Evolutionary conservation across 768 basidiomycete species (phyloP), one percentile per base, ranked within the genome.

Genomic region (Xerocomellus amylosporus): DNA sequence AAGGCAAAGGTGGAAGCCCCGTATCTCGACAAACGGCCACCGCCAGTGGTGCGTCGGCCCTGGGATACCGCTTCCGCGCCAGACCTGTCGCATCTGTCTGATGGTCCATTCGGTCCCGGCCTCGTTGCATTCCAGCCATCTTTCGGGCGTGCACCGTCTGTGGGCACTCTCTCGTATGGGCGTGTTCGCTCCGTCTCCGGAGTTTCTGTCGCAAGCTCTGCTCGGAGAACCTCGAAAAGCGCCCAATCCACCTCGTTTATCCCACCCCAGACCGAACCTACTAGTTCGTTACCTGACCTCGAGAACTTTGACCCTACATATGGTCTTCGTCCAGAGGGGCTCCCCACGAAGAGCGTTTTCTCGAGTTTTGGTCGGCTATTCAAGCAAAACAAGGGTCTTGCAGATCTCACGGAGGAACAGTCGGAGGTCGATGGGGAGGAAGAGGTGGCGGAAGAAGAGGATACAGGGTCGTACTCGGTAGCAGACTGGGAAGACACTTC

Each of bases 271-370:
- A 33, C 52, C 5, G 68, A 72, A 58, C 36, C 70, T 64, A 53
- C 58, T 39, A 56, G 61, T 44, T 58, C 74, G 49, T 67, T 71
- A 51, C 71, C 74, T 6, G 76, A 77, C 24, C 65, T 93, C 31
- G 94, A 97, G 72, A 86, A 90, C 56, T 97, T 90, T 69, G 96
- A 98, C 64, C 96, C 94, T 1, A 98, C 96, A 0, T 98, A 99
- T 65, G 96, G 96, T 15, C 75, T 98, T 13, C 87, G 96, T 24
- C 93, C 93, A 0, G 95, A 98, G 65, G 90, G 91, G 2, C 76
- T 96, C 2, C 94, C 94, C 0, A 79, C 81, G 1, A 95, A 93
- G 73, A 87, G 87, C 55, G 81, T 85, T 4, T 97, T 95, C 69
- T 78, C 80, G 42, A 81, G 81, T 8, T 94, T 97, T 60, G 84